Evolutionary conservation across 2,329 filamentous ascomycete genomes (phyloP), one percentile per base, ranked within the genome.

Genomic region (Clarireedia sp.): DNA sequence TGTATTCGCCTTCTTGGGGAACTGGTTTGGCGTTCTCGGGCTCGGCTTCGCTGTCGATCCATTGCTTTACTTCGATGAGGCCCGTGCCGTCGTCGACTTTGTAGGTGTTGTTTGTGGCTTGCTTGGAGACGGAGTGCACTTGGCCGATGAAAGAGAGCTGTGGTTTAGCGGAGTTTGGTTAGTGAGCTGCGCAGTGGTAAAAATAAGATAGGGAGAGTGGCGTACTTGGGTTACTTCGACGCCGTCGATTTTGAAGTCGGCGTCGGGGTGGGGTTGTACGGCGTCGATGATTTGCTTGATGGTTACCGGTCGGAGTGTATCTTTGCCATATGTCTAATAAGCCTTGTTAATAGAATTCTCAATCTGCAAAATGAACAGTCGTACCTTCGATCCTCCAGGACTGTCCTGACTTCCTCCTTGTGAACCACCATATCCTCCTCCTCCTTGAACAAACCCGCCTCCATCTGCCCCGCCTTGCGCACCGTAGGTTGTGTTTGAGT

Each of bases 51-150:
- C 71, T 70, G 37, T 78, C 76, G 56, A 88, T 78, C 87, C 88
- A 95, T 70, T 87, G 85, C 75, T 94, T 95, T 63, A 90, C 91
- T 72, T 99, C 95, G 65, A 96, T 86, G 59, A 85, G 79, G 58
- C 90, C 91, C 1, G 95, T 99, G 69, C 94, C 94, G 72, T 99
- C 94, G 73, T 99, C 94, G 65, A 99, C 77, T 67, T 86, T 88
- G 79, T 95, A 95, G 46, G 89, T 96, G 63, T 90, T 84, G 74
- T 96, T 95, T 63, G 92, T 96, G 41, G 86, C 81, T 74, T 95
- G 90, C n/a, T 81, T 80, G 68, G 83, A 87, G 72, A 96, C 84
- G 72, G 85, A 85, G 69, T 90, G 89, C 65, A 99, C 85, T 77
- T 96, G 92, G 51, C 89, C 94, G 58, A 99, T 83, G 63, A 97